phyloP scores from a whole-genome alignment of 495 filamentous ascomycete genomes.

The Entonaema liquescens region DNA sequence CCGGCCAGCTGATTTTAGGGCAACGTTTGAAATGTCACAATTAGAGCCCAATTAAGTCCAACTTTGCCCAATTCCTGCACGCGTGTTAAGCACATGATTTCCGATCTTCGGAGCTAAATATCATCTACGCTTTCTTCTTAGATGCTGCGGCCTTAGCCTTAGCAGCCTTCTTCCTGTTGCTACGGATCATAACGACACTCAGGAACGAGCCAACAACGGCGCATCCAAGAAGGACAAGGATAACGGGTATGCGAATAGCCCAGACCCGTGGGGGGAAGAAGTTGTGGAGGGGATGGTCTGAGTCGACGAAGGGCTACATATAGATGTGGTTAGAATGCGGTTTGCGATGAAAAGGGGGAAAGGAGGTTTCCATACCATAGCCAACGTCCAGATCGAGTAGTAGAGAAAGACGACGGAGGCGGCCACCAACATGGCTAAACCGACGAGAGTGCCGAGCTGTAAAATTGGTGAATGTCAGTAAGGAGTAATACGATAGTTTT shows the following conservation, averaged over 20 bases:
- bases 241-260: conserved; percentile 98
- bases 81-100: not conserved
- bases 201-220: conserved; percentile 97
- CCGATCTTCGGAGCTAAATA: not conserved
- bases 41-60: not conserved
- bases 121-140: conserved; percentile 68
- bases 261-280: conserved; percentile 97
- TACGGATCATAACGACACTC: conserved; percentile 97
- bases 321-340: conserved; percentile 9
- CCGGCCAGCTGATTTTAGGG: not conserved
- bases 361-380: conserved; percentile 73
- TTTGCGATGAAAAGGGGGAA: conserved; percentile 5
- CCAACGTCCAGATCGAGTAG: conserved; percentile 96
- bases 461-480: conserved; percentile 29
- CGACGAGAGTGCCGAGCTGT: conserved; percentile 94
- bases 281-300: conserved; percentile 89
- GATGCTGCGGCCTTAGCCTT: conserved; percentile 82
- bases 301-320: conserved; percentile 91
- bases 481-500: not conserved
- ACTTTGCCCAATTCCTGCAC: not conserved
- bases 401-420: conserved; percentile 97
- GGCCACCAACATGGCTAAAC: conserved; percentile 96
- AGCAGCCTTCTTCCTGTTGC: conserved; percentile 94
- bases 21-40: not conserved
- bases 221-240: conserved; percentile 88